Percentiles rank a stretch among this genome's conserved stretches.
Conservation (phyloP, 352 stramenopile genomes). For the Globisporangium iwayamae region DNA sequence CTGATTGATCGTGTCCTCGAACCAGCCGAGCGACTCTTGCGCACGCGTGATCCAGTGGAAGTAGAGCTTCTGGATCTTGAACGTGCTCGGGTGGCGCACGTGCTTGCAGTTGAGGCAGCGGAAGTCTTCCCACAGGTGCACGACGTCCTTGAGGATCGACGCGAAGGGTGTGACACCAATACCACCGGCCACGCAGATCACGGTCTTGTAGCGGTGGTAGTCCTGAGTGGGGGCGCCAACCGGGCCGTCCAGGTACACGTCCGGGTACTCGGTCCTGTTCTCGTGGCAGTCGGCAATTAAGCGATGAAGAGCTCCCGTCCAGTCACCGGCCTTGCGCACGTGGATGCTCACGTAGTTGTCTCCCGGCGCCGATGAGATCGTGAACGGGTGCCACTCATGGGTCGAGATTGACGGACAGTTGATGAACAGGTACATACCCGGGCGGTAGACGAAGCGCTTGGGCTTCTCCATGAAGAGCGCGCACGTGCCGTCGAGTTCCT, state of each 20-base stretch:
- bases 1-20: conserved; percentile 84
- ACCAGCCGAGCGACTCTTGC: conserved; percentile 81
- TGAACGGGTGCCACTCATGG: conserved; percentile 91
- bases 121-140: conserved; percentile 74
- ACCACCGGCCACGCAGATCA: conserved; percentile 70
- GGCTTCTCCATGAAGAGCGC: conserved; percentile 80
- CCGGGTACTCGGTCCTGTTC: conserved; percentile 56
- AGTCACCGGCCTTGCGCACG: conserved; percentile 74
- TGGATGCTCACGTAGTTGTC: conserved; percentile 84
- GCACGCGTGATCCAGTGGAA: conserved; percentile 85
- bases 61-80: conserved; percentile 83
- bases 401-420: conserved; percentile 78
- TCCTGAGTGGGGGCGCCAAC: conserved; percentile 73
- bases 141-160: conserved; percentile 74
- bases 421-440: conserved; percentile 88
- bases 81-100: conserved; percentile 60
- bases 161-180: conserved; percentile 84
- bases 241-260: conserved; percentile 72
- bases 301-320: conserved; percentile 56
- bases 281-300: conserved; percentile 64
- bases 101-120: conserved; percentile 73
- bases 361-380: conserved; percentile 79
- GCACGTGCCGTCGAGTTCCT: conserved; percentile 61
- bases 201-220: conserved; percentile 71
- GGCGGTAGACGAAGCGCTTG: conserved; percentile 63